Conservation (phyloP, 2,329 filamentous ascomycete genomes). For the Scytalidium sp. region DNA sequence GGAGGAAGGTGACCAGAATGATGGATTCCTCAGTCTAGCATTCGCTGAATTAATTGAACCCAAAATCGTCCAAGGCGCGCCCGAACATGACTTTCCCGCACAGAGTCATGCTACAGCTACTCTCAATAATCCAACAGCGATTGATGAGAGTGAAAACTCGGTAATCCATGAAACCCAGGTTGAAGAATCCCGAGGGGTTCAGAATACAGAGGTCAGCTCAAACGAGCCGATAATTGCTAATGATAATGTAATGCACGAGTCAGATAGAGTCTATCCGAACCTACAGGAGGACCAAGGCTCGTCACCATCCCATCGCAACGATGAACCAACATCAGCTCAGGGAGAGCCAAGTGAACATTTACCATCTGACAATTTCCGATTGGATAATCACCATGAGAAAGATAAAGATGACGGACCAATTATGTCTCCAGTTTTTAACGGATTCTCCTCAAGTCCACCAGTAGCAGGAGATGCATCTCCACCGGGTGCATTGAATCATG, state of each 20-base stretch:
- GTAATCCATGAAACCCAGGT: neutral
- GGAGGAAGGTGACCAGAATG: slow-evolving; percentile 49
- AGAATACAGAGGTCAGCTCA: neutral
- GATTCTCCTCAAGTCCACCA: slow-evolving; percentile 27
- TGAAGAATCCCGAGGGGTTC: neutral
- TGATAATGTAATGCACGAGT: neutral
- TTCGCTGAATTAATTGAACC: slow-evolving; percentile 67
- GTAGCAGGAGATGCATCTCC: slow-evolving; percentile 1
- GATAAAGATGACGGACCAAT: neutral
- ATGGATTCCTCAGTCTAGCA: slow-evolving; percentile 57
- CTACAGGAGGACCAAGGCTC: too few species aligned
- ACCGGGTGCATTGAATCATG: neutral
- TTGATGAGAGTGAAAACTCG: neutral
- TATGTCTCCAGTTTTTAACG: slow-evolving; percentile 29
- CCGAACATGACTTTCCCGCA: slow-evolving; percentile 6
- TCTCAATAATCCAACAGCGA: neutral
- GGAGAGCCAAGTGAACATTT: neutral
- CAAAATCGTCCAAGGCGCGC: slow-evolving; percentile 53
- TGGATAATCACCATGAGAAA: too few species aligned
- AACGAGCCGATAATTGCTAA: neutral
- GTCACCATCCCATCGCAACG: too few species aligned
- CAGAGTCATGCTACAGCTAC: slow-evolving; percentile 9
- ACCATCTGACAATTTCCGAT: too few species aligned
- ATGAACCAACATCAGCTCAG: too few species aligned
- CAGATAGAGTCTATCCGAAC: neutral